Evolutionary conservation across 352 stramenopile genomes (phyloP).

Genomic region (Pilasporangium apinafurcum): DNA sequence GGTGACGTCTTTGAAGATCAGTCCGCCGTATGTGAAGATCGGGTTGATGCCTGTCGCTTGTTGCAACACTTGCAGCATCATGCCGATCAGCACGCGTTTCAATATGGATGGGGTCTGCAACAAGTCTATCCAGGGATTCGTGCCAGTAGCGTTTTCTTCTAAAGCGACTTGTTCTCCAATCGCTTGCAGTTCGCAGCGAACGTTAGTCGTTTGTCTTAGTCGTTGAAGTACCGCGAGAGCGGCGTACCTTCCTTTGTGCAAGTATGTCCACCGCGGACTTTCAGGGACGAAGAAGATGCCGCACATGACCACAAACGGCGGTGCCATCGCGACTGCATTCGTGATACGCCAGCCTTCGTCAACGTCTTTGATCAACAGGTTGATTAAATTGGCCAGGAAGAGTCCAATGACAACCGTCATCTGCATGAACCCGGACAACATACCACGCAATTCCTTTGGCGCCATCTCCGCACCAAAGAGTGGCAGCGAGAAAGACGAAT

Average conservation of each 20-base stretch:
- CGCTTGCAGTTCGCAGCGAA: constrained; percentile 18
- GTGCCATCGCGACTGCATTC: constrained; percentile 13
- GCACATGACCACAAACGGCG: constrained; percentile 25
- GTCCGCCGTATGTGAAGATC: constrained; percentile 14
- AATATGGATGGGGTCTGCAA: constrained; percentile 11
- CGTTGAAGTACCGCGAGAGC: constrained; percentile 13
- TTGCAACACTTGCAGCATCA: constrained; percentile 30
- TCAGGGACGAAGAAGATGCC: constrained; percentile 33
- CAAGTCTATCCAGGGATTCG: constrained; percentile 24
- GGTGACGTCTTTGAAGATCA: constrained; percentile 26
- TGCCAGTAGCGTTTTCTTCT: constrained; percentile 3
- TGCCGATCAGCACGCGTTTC: constrained; percentile 18
- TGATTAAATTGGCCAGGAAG: constrained; percentile 17
- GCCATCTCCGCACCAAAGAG: constrained; percentile 29
- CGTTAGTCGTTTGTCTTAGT: constrained; percentile 12
- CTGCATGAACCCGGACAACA: constrained; percentile 26
- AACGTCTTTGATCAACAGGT: constrained; percentile 12
- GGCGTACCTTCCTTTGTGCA: constrained; percentile 10
- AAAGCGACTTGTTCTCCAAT: constrained; percentile 20
- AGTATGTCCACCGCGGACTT: constrained; percentile 24
- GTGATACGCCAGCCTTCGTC: constrained; percentile 22
- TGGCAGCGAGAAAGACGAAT: constrained; percentile 29
- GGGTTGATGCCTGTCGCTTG: constrained; percentile 27
- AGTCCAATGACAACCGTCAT: constrained; percentile 19
- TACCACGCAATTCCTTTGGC: constrained; percentile 22